Percentiles rank a stretch among this genome's conserved stretches.
These are phyloP conservation scores for Oryza rufipogon DNA, from an alignment of 176 grass and related monocot species.

Conservation along the genomic window DNA sequence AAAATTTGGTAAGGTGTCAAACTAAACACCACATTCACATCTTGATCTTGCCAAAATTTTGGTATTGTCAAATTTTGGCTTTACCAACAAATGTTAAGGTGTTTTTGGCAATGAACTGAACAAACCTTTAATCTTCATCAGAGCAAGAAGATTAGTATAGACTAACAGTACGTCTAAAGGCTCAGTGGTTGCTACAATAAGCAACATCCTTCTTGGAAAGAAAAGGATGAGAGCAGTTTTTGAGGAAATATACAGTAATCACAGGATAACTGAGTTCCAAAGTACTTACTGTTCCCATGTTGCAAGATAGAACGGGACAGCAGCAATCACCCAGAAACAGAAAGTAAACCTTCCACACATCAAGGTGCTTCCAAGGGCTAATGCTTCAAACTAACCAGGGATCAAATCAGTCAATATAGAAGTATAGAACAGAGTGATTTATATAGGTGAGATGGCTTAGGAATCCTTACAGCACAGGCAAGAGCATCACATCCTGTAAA, in stretches of 20 bases:
- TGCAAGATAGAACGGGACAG: slow-evolving; percentile 90
- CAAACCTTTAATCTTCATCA: not conserved
- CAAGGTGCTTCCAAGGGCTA: slow-evolving; percentile 91
- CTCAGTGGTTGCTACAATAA: slow-evolving; percentile 12
- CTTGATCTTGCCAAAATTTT: too few relatives aligned
- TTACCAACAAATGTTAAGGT: too few relatives aligned
- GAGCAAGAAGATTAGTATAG: not conserved
- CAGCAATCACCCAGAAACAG: slow-evolving; percentile 85
- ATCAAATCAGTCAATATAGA: slow-evolving; percentile 8
- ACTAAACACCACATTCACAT: too few relatives aligned
- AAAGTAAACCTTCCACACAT: slow-evolving; percentile 89
- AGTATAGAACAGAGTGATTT: slow-evolving; percentile 21
- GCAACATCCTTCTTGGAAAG: not conserved
- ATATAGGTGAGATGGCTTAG: slow-evolving; percentile 17
- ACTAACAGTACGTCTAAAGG: not conserved
- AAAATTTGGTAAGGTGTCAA: too few relatives aligned
- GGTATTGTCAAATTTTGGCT: too few relatives aligned
- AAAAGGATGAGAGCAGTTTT: slow-evolving; percentile 12
- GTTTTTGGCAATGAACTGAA: too few relatives aligned
- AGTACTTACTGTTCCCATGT: slow-evolving; percentile 97
- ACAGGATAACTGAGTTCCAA: slow-evolving; percentile 28
- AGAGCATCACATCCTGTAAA: slow-evolving; percentile 97
- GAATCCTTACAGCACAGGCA: slow-evolving; percentile 93
- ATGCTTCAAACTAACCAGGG: slow-evolving; percentile 80
- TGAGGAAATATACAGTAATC: slow-evolving; percentile 21